Conservation (phyloP, 2,329 filamentous ascomycete genomes). For the Colletotrichum paranaense region DNA sequence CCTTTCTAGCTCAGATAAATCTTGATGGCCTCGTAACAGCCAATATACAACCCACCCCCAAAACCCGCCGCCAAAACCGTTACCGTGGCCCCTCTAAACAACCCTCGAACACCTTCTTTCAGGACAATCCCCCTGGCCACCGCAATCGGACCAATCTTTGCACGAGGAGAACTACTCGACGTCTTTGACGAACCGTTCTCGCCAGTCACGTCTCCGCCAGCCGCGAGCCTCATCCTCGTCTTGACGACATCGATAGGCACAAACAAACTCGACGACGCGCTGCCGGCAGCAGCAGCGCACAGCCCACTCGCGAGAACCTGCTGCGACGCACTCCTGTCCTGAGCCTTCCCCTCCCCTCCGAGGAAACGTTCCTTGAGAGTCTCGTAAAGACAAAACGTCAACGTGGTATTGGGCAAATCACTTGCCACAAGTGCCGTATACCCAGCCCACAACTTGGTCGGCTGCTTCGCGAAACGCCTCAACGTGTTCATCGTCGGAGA, state of each 20-base stretch:
- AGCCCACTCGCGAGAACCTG: not conserved
- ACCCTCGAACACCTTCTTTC: not conserved
- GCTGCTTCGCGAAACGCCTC: not conserved
- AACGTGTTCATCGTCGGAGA: slow-evolving; percentile 1
- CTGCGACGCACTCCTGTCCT: not conserved
- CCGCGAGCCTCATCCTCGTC: slow-evolving; percentile 38
- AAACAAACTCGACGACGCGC: slow-evolving; percentile 27
- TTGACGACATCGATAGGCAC: slow-evolving; percentile 38
- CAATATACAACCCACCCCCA: not conserved
- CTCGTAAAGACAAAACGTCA: slow-evolving; percentile 16
- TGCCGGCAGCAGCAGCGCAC: slow-evolving; percentile 33
- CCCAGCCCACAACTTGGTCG: slow-evolving; percentile 1
- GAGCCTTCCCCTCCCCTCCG: not conserved
- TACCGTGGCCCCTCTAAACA: not conserved
- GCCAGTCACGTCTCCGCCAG: not conserved
- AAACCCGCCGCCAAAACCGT: not conserved
- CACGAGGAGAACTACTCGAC: not conserved
- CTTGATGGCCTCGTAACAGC: not conserved
- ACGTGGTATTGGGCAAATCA: not conserved
- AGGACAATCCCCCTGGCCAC: not conserved
- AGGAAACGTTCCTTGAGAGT: not conserved
- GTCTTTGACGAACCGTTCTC: not conserved
- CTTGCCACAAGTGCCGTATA: slow-evolving; percentile 16
- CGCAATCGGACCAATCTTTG: not conserved
- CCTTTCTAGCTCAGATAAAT: not conserved